phyloP scores from a whole-genome alignment of 257 asterid species.

The Plantago elongata region DNA sequence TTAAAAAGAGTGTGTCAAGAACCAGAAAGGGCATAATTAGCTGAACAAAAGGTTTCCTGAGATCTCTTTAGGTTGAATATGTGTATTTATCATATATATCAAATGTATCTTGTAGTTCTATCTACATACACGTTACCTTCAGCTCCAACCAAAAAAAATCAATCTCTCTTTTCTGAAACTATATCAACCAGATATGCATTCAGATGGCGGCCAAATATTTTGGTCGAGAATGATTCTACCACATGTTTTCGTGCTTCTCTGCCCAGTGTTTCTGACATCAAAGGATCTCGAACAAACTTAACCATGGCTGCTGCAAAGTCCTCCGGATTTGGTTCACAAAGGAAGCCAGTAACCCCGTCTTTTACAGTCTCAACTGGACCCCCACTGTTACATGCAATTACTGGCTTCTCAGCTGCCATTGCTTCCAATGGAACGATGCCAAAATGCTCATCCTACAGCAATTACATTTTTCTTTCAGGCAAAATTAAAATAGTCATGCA shows the following conservation, averaged over 20 bases:
- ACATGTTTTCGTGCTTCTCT: conserved; percentile 63
- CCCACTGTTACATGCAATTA: conserved; percentile 89
- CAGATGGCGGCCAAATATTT: conserved; percentile 68
- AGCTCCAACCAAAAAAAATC: not conserved
- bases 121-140: not conserved
- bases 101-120: no score
- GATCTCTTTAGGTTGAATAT: no score
- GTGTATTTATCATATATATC: no score
- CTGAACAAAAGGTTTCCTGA: no score
- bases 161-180: conserved; percentile 55
- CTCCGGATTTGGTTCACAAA: conserved; percentile 64
- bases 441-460: conserved; percentile 78
- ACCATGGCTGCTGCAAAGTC: conserved; percentile 84
- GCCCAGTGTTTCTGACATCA: conserved; percentile 67
- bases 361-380: conserved; percentile 87
- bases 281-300: conserved; percentile 54
- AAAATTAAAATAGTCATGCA: not conserved
- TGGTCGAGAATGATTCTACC: conserved; percentile 58
- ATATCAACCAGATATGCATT: conserved; percentile 54
- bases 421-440: conserved; percentile 98
- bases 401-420: conserved; percentile 94
- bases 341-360: conserved; percentile 72
- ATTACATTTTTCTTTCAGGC: conserved; percentile 1
- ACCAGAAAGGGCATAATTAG: no score
- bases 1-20: no score